These are phyloP conservation scores for Turritis glabra DNA, from an alignment of 345 rosid genomes.

Conservation along the genomic window DNA sequence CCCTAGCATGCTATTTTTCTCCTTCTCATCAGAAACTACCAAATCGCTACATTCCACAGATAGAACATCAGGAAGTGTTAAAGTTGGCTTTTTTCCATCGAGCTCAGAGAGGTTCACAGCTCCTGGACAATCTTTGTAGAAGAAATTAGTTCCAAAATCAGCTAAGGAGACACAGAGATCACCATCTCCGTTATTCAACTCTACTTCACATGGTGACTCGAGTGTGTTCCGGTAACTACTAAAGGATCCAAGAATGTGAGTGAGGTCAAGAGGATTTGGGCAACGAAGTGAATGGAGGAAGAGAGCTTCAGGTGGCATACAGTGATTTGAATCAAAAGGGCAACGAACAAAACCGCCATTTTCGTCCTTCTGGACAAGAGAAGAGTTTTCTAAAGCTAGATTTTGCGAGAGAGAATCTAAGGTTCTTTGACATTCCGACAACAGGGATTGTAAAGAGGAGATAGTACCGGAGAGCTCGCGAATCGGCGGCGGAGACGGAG, in stretches of 20 bases:
- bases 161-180: slow-evolving; percentile 55
- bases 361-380: slow-evolving; percentile 32
- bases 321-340: slow-evolving; percentile 63
- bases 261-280: slow-evolving; percentile 51
- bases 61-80: slow-evolving; percentile 60
- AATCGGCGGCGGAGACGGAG: slow-evolving; percentile 32
- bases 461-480: slow-evolving; percentile 49
- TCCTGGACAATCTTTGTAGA: slow-evolving; percentile 69
- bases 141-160: slow-evolving; percentile 50
- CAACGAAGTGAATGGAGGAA: slow-evolving; percentile 72
- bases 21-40: slow-evolving; percentile 34
- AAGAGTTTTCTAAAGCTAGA: slow-evolving; percentile 40
- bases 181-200: slow-evolving; percentile 12
- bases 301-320: slow-evolving; percentile 68
- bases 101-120: slow-evolving; percentile 51
- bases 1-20: slow-evolving; percentile 27
- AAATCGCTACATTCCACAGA: slow-evolving; percentile 56
- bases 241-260: slow-evolving; percentile 44
- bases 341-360: slow-evolving; percentile 47
- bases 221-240: slow-evolving; percentile 55
- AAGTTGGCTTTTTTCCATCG: slow-evolving; percentile 34
- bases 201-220: slow-evolving; percentile 26
- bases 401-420: slow-evolving; percentile 39
- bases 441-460: slow-evolving; percentile 44
- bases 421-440: slow-evolving; percentile 47